Evolutionary conservation across 1,139 yeast species (phyloP).

Genomic region (Yamadazyma conglobata): DNA sequence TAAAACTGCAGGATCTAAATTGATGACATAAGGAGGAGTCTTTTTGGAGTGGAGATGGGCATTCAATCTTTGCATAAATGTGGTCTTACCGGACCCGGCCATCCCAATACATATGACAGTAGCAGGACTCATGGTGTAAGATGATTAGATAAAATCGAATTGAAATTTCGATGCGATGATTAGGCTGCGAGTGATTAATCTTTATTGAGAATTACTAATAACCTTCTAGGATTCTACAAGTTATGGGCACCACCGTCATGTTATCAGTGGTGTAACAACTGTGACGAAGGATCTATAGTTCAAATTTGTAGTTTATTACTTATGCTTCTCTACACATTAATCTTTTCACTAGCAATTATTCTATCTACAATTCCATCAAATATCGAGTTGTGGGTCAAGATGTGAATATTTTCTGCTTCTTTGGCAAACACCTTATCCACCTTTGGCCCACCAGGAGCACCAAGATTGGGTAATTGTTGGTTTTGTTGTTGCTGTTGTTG

Average conservation of each 20-base stretch:
- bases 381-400: slow-evolving; percentile 51
- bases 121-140: slow-evolving; percentile 47
- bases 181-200: background rate
- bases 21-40: slow-evolving; percentile 83
- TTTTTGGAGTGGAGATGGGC: slow-evolving; percentile 75
- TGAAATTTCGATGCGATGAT: slow-evolving; percentile 6
- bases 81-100: slow-evolving; percentile 99
- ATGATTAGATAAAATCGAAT: no score
- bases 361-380: slow-evolving; percentile 67
- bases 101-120: slow-evolving; percentile 86
- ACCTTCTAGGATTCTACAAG: no score
- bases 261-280: no score
- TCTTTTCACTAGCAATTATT: slow-evolving; percentile 31
- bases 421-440: slow-evolving; percentile 58
- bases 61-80: slow-evolving; percentile 92
- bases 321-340: no score
- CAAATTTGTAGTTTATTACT: no score
- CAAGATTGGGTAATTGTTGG: slow-evolving; percentile 39
- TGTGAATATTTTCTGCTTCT: slow-evolving; percentile 76
- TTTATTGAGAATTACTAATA: no score
- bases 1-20: slow-evolving; percentile 93
- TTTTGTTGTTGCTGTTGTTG: slow-evolving; percentile 45
- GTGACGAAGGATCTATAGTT: no score
- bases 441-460: slow-evolving; percentile 58
- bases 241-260: no score